phyloP scores from a whole-genome alignment of 768 basidiomycete genomes.

The Pleurotus platypus region DNA sequence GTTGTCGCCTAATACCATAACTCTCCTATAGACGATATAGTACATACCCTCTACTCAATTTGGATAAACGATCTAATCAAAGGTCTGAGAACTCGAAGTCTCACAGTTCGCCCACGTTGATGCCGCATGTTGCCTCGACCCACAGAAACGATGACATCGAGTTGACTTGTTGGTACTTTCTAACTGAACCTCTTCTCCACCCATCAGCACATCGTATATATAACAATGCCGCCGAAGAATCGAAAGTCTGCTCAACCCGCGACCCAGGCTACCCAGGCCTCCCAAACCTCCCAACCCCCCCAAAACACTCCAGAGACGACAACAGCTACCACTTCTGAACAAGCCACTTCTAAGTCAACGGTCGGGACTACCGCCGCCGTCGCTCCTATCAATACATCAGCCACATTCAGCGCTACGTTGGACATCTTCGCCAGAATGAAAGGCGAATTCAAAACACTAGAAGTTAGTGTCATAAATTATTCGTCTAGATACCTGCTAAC shows the following conservation, averaged over 20 bases:
- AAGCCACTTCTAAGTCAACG: too few species aligned
- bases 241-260: background rate
- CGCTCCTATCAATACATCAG: background rate
- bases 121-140: background rate
- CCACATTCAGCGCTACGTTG: background rate
- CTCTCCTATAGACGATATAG: conserved; percentile 5
- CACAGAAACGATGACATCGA: background rate
- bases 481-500: background rate
- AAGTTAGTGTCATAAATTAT: background rate
- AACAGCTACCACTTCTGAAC: too few species aligned
- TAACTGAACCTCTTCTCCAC: background rate
- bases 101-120: conserved; percentile 1
- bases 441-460: background rate
- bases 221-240: background rate
- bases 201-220: background rate
- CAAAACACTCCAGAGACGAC: too few species aligned
- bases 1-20: background rate
- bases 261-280: background rate
- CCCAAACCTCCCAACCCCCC: too few species aligned
- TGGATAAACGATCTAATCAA: background rate
- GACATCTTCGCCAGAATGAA: conserved; percentile 1
- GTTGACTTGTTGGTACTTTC: background rate
- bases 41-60: conserved; percentile 7
- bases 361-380: background rate
- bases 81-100: background rate